Evolutionary conservation across 75 land plant species (phyloP).

Genomic region (Gnetum montanum): DNA sequence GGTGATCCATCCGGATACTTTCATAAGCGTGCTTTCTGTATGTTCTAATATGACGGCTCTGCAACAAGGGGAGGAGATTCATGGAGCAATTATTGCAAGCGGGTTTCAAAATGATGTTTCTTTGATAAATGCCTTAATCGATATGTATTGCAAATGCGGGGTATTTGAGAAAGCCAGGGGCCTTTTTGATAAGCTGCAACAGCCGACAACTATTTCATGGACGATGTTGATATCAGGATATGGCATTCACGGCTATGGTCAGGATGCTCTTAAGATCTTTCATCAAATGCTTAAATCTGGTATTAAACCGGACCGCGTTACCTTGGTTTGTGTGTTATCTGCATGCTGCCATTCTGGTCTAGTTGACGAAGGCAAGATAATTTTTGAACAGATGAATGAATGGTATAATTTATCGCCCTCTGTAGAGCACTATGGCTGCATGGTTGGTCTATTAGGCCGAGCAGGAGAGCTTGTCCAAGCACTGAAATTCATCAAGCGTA

Average conservation of each 20-base stretch:
- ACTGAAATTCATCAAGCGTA: not conserved
- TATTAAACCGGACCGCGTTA: conserved; percentile 8
- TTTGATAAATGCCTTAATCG: conserved; percentile 2
- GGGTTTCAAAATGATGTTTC: conserved; percentile 18
- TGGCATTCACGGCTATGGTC: conserved; percentile 8
- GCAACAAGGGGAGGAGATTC: not conserved
- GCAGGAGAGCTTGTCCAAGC: conserved; percentile 4
- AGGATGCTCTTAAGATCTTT: conserved; percentile 9
- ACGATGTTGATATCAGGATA: conserved; percentile 11
- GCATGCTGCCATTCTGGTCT: conserved; percentile 12
- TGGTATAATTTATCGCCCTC: not conserved
- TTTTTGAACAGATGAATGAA: not conserved
- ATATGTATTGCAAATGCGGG: conserved; percentile 19
- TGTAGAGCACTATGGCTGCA: not conserved
- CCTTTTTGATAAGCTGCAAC: conserved; percentile 2
- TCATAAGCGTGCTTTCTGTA: conserved; percentile 5
- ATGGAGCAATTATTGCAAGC: conserved; percentile 10
- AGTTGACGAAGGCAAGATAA: conserved; percentile 3
- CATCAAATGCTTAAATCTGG: conserved; percentile 14
- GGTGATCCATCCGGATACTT: not conserved
- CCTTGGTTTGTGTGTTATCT: conserved; percentile 9
- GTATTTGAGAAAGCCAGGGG: conserved; percentile 1
- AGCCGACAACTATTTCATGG: conserved; percentile 1
- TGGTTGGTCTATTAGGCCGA: conserved; percentile 3
- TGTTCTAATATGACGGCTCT: conserved; percentile 6